phyloP scores from a whole-genome alignment of 73 alveolate genomes.

The Uronychia binucleata region DNA sequence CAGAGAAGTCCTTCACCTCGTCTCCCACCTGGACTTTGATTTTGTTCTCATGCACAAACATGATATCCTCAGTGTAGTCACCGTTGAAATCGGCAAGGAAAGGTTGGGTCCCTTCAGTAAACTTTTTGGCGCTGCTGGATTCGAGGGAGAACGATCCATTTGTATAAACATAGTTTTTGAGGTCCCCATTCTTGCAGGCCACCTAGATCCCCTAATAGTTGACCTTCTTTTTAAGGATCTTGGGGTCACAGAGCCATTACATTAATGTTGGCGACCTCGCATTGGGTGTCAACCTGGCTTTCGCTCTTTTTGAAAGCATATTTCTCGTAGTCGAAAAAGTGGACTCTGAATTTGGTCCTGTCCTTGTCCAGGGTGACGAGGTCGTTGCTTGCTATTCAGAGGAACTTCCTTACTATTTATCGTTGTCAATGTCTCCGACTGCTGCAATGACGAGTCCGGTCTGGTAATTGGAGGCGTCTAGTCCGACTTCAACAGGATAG shows the following conservation, averaged over 20 bases:
- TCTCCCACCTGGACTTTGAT: not conserved
- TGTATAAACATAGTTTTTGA: not conserved
- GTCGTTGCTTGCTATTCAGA: conserved; percentile 1
- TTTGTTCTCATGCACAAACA: conserved; percentile 32
- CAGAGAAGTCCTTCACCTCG: conserved; percentile 25
- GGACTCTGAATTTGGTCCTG: not conserved
- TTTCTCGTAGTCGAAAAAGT: not conserved
- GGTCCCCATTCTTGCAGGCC: not conserved
- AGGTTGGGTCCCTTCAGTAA: conserved; percentile 40
- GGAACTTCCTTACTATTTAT: not conserved
- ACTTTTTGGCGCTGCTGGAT: not conserved
- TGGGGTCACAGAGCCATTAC: not conserved
- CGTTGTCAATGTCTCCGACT: not conserved
- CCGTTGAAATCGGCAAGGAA: conserved; percentile 59
- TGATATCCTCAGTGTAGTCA: conserved; percentile 55
- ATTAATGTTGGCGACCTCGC: not conserved
- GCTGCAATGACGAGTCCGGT: not conserved
- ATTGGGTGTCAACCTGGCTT: not conserved
- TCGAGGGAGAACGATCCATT: not conserved
- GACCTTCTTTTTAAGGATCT: not conserved
- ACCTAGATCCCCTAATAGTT: not conserved
- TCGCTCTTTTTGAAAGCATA: not conserved
- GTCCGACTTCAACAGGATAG: conserved; percentile 36
- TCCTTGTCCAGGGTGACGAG: not conserved
- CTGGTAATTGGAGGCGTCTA: not conserved